These are phyloP conservation scores for Spergularia bocconei DNA, from an alignment of 148 eudicot genomes.

Conservation along the genomic window DNA sequence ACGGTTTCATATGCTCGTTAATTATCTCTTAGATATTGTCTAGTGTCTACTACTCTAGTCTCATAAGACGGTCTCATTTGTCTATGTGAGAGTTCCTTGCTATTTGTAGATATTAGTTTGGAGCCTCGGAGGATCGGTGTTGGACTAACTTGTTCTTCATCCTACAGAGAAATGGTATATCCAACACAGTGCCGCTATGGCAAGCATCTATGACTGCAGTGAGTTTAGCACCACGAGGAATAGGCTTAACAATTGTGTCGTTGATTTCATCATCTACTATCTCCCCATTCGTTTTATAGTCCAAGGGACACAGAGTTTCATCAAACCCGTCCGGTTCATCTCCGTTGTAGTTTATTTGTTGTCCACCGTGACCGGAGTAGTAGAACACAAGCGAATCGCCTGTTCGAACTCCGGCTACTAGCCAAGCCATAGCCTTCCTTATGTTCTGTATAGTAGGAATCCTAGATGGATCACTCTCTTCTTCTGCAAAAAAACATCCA, in stretches of 20 bases:
- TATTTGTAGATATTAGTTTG: no score
- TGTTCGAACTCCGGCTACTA: slow-evolving; percentile 77
- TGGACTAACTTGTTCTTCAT: slow-evolving; percentile 28
- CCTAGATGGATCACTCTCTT: slow-evolving; percentile 71
- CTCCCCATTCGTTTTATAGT: slow-evolving; percentile 76
- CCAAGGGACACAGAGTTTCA: slow-evolving; percentile 88
- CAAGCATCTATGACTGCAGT: slow-evolving; percentile 95
- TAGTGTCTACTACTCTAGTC: no score
- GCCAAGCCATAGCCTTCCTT: slow-evolving; percentile 79
- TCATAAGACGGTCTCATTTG: no score
- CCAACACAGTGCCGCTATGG: slow-evolving; percentile 88
- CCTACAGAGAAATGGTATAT: slow-evolving; percentile 81
- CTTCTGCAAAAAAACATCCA: slow-evolving; percentile 53
- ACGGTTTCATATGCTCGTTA: no score
- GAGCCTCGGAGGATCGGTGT: no score
- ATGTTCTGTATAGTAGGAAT: slow-evolving; percentile 79
- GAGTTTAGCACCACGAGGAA: slow-evolving; percentile 79
- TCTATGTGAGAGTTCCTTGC: no score
- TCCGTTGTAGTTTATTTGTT: slow-evolving; percentile 49
- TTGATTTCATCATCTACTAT: slow-evolving; percentile 91
- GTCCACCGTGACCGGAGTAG: slow-evolving; percentile 91
- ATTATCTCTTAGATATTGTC: no score
- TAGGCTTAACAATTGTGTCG: slow-evolving; percentile 70
- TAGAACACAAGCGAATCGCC: slow-evolving; percentile 91
- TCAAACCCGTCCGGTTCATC: slow-evolving; percentile 90